Conservation (phyloP, 306 rosid genomes). For the Sophora flavescens region DNA sequence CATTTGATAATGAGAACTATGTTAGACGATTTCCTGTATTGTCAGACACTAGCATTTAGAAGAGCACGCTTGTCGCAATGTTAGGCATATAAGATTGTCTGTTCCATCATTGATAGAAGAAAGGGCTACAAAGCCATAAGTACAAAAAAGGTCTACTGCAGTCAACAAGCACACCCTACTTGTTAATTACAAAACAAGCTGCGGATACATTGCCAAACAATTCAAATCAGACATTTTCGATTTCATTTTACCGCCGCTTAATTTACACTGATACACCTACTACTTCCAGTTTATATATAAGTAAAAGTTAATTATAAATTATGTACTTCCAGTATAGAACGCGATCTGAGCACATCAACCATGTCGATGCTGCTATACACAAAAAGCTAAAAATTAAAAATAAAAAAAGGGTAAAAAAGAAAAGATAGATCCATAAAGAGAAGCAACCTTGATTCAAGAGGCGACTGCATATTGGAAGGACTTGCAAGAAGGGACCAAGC, state of each 20-base stretch:
- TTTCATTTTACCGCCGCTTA: background rate
- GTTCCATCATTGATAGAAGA: background rate
- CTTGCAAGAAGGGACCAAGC: conserved; percentile 93
- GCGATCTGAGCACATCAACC: conserved; percentile 60
- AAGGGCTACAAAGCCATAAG: background rate
- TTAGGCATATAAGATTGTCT: conserved; percentile 4
- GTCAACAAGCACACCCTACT: conserved; percentile 36
- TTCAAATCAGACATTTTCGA: conserved; percentile 24
- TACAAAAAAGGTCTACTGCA: conserved; percentile 7
- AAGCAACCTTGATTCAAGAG: conserved; percentile 87
- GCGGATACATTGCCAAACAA: conserved; percentile 28
- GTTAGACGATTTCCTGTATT: background rate
- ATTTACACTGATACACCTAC: background rate
- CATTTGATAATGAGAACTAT: conserved; percentile 6
- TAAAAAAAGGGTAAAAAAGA: conserved; percentile 28
- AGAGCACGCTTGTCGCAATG: conserved; percentile 24
- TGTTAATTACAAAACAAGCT: background rate
- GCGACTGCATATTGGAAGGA: conserved; percentile 89
- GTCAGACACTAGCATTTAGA: conserved; percentile 10
- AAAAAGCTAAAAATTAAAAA: conserved; percentile 16
- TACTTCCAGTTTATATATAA: background rate
- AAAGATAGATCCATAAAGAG: conserved; percentile 56
- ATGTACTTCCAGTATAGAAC: conserved; percentile 17
- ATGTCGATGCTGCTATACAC: background rate
- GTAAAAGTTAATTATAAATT: background rate